Evolutionary conservation across 441 rosid genomes (phyloP).

Genomic region (Gossypium schwendimanii): DNA sequence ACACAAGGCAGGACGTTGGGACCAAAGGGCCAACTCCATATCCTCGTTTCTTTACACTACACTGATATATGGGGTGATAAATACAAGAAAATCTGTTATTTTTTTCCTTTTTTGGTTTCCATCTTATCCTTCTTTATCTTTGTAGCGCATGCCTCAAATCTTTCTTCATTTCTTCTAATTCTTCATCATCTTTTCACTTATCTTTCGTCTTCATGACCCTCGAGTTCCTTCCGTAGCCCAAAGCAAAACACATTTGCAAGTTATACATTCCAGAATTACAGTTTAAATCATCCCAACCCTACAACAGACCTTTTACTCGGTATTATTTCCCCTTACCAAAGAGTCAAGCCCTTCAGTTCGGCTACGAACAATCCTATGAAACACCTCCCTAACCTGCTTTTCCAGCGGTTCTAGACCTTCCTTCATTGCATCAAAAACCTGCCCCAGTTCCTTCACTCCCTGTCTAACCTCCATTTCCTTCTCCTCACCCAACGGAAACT

Average conservation of each 20-base stretch:
- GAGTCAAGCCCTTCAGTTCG: constrained; percentile 73
- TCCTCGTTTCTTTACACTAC: constrained; percentile 31
- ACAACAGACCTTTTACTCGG: constrained; percentile 10
- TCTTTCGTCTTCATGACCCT: neutral
- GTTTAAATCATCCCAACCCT: neutral
- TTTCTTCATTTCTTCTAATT: neutral
- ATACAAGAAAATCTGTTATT: constrained; percentile 18
- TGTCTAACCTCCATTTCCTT: constrained; percentile 50
- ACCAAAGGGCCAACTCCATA: constrained; percentile 14
- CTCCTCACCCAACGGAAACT: constrained; percentile 59
- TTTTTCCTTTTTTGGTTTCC: neutral
- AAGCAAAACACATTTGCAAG: constrained; percentile 8
- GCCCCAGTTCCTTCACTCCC: constrained; percentile 49
- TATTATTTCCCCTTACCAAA: constrained; percentile 25
- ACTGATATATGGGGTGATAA: constrained; percentile 31
- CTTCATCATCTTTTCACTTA: neutral
- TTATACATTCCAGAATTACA: constrained; percentile 7
- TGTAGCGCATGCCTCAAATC: constrained; percentile 12
- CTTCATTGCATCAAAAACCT: constrained; percentile 43
- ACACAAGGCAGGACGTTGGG: constrained; percentile 32
- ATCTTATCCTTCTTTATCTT: constrained; percentile 22
- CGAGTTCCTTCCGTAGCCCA: neutral
- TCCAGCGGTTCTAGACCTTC: constrained; percentile 70
- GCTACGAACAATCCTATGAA: constrained; percentile 73
- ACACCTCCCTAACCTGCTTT: constrained; percentile 68